Conservation (phyloP, 805 yeast species). For the Wickerhamomyces tratensis region DNA sequence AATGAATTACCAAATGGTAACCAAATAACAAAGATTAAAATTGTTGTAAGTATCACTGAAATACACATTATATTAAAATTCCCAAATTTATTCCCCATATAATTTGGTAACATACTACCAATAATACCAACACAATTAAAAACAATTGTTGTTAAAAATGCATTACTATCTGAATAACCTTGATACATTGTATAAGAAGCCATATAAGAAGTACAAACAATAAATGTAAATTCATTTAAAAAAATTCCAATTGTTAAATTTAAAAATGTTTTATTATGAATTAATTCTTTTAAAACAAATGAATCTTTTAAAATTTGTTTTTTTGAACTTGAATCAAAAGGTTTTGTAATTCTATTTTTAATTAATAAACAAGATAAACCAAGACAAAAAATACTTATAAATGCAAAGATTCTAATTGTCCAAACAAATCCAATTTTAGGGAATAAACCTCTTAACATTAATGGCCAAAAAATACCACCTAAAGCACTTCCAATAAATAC, state of each 20-base stretch:
- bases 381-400: constrained; percentile 15
- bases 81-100: constrained; percentile 32
- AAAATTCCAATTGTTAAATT: constrained; percentile 30
- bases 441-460: constrained; percentile 36
- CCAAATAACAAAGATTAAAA: constrained; percentile 29
- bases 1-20: constrained; percentile 24
- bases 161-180: constrained; percentile 30
- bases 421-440: constrained; percentile 41
- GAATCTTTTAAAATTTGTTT: constrained; percentile 17
- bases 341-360: constrained; percentile 20
- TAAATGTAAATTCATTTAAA: constrained; percentile 33
- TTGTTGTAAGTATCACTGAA: constrained; percentile 21
- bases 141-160: constrained; percentile 34
- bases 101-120: constrained; percentile 30
- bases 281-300: constrained; percentile 21
- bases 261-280: constrained; percentile 32
- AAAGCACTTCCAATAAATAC: constrained; percentile 59
- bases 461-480: constrained; percentile 54
- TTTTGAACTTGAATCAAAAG: constrained; percentile 4
- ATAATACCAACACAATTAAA: constrained; percentile 33
- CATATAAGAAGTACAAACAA: constrained; percentile 34
- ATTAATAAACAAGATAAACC: constrained; percentile 20
- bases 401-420: constrained; percentile 43
- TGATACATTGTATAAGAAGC: constrained; percentile 37
- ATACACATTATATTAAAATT: constrained; percentile 36